Conservation (phyloP, 768 basidiomycete genomes). For the Lactarius tabidus region DNA sequence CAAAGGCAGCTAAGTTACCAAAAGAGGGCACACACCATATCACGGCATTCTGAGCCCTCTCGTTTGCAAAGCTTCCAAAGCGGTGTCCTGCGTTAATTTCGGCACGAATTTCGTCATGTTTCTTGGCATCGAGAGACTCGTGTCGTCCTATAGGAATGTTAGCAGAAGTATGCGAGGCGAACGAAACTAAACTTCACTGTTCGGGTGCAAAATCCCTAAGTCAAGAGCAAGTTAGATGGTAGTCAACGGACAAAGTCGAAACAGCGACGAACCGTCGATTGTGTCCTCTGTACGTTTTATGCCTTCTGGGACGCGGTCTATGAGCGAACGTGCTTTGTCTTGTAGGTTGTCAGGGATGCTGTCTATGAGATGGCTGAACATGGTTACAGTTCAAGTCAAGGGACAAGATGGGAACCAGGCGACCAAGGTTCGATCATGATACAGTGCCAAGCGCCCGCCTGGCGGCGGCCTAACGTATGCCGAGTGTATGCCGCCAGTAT, state of each 20-base stretch:
- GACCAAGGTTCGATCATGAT: neutral
- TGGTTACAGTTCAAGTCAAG: neutral
- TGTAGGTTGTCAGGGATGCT: neutral
- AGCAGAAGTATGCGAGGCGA: neutral
- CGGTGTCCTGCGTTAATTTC: slow-evolving; percentile 78
- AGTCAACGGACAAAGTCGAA: neutral
- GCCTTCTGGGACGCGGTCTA: slow-evolving; percentile 27
- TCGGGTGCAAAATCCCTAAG: slow-evolving; percentile 23
- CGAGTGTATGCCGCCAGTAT: too few relatives aligned
- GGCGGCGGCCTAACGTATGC: too few relatives aligned
- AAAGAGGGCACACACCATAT: slow-evolving; percentile 64
- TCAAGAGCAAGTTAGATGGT: neutral
- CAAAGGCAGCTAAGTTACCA: neutral
- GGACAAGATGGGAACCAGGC: neutral
- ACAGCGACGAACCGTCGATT: slow-evolving; percentile 18
- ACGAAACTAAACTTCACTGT: slow-evolving; percentile 19
- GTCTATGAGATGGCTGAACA: neutral
- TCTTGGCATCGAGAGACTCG: slow-evolving; percentile 69
- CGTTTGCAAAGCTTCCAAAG: slow-evolving; percentile 77
- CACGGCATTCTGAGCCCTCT: slow-evolving; percentile 64
- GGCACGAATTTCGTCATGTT: slow-evolving; percentile 63
- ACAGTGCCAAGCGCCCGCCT: too few relatives aligned
- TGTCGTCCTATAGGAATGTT: slow-evolving; percentile 48
- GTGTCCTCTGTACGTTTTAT: slow-evolving; percentile 27
- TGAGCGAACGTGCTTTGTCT: neutral